Base-by-base conservation (phyloP, 768 basidiomycete genomes). In the Panellus pusillus region DNA sequence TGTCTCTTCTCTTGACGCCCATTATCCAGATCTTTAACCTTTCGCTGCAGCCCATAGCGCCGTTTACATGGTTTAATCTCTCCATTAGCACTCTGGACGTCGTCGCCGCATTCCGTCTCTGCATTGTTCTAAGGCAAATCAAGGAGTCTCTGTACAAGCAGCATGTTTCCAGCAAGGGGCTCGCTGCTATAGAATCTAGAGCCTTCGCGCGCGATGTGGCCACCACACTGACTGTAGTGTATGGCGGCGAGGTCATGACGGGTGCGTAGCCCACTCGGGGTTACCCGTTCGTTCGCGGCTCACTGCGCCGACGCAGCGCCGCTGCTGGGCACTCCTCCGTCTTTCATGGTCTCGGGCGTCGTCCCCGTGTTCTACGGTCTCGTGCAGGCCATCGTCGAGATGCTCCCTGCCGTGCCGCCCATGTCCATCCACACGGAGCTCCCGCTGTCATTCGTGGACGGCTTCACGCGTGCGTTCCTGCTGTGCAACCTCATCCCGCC, bases 401-500 rank as follows among this genome's bases (percentile, higher is more conserved):
- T 72, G 32, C 66, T 92, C 6, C 91, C 91, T 1, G 52, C 61
- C 27, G 76, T 80, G 3, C 88, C 82, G 43, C 65, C 66, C 1
- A 72, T 82, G 37, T 74, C 78, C 4, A 72, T 82, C 46, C 64
- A 74, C 55, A 75, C 76, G 29, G 93, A 96, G 65, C 72, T 93
- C 11, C 87, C 87, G 1, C 69, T 93, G 11, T 74, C 91, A 1
- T 51, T 92, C 40, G 60, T 93, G 6, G 93, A 96, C 65, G 91
- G 84, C 9, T 79, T 93, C 57, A 83, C 85, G 38, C 87, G 92
- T 69, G 82, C 91, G 4, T 78, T 86, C 57, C 79, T 96, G 24
- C 73, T 94, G 1, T 93, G 91, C 66, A 80, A 82, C 60, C 78
- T 92, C 58, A 83, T 92, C 35, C 86, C 91, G 5, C 84, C 89